Evolutionary conservation across 345 rosid genomes (phyloP), one percentile per base, ranked within the genome.

Genomic region (Euphorbia tirucalli): DNA sequence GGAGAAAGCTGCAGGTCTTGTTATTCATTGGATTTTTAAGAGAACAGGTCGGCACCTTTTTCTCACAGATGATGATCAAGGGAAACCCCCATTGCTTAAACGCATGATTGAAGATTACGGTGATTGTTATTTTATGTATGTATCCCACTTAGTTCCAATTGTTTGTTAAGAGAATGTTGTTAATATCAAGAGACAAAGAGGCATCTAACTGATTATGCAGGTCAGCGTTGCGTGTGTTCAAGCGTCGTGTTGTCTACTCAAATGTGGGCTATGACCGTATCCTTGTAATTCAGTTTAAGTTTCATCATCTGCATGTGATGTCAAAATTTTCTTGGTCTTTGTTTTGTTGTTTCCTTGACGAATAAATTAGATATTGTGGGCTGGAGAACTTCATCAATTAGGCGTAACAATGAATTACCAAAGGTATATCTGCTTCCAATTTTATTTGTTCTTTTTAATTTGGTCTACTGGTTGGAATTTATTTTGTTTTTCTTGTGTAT

Each of bases 21-120:
- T 95, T 79, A 93, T 95, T 78, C 96, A 95, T 81, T 92, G 79
- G 93, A 95, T 95, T 75, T 95, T 95, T 77, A 92, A 81, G 85
- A 92, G 89, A 88, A 90, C 99, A 0, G 99, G 99, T 49, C 87
- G 84, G 1, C 99, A 95, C 74, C 99, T 95, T 81, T 95, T 95
- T 83, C 87, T 95, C 58, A 89, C 66, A 56, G 99, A 95, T 80
- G 84, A 83, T 62, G 98, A 90, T 72, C 88, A 88, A 75, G 97
- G 90, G 61, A 86, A 85, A 69, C 90, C 94, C 75, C 96, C 98
- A 65, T 77, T 95, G 78, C 92, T 95, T 74, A 79, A 82, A 75
- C 86, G 89, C 72, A 82, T 95, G 97, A 61, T 86, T 72, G 90
- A 87, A 83, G 99, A 95, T 75, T 28, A 63, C 14, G 84, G 54